These are phyloP conservation scores for Dactylella cylindrospora DNA, from an alignment of 2,329 filamentous ascomycete species.

Conservation along the genomic window DNA sequence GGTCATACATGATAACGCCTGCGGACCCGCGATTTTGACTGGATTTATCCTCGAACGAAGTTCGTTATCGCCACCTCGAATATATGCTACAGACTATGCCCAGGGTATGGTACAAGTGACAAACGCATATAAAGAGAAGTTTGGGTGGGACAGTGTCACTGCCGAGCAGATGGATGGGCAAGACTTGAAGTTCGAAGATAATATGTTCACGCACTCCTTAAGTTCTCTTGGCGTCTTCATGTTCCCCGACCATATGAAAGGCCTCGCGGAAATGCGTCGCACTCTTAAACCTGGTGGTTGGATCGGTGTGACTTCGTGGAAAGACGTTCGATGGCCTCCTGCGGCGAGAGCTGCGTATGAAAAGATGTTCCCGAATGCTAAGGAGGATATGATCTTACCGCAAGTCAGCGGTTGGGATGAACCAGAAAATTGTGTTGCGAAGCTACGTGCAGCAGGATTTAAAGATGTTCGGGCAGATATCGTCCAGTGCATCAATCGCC, in stretches of 20 bases:
- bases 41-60: conserved; percentile 1
- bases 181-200: conserved; percentile 17
- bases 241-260: conserved; percentile 32
- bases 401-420: conserved; percentile 11
- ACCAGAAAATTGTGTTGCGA: background rate
- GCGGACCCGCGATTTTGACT: conserved; percentile 20
- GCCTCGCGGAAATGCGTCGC: conserved; percentile 16
- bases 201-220: conserved; percentile 28
- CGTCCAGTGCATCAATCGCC: conserved; percentile 9
- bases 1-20: conserved; percentile 34
- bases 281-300: conserved; percentile 22
- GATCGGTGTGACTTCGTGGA: conserved; percentile 23
- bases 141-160: conserved; percentile 14
- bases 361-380: conserved; percentile 9
- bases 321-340: conserved; percentile 21
- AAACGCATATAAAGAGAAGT: conserved; percentile 2
- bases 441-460: conserved; percentile 7
- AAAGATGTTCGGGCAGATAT: conserved; percentile 12
- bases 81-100: conserved; percentile 29
- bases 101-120: conserved; percentile 28
- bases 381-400: conserved; percentile 16
- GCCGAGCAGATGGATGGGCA: conserved; percentile 29
- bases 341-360: conserved; percentile 11
- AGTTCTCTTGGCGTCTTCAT: conserved; percentile 28
- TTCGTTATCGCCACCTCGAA: background rate